Conservation (phyloP, 163 green algal species). For the Smithsoniella earleae region DNA sequence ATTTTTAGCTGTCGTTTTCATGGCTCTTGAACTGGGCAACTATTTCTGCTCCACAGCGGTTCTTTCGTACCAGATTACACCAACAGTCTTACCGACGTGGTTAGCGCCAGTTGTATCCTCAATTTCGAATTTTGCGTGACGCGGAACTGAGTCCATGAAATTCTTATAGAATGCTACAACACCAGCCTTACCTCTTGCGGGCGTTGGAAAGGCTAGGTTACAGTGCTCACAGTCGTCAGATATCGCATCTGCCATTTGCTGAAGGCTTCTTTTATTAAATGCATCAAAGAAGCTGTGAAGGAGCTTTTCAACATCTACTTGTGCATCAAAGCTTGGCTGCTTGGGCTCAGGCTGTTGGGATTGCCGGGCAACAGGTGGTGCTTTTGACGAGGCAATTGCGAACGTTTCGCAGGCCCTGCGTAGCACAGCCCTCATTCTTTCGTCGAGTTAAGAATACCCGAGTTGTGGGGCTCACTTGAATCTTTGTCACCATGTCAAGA, state of each 20-base stretch:
- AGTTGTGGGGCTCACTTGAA: too few relatives aligned
- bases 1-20: background rate
- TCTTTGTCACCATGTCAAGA: too few relatives aligned
- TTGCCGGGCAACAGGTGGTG: too few relatives aligned
- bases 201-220: conserved; percentile 7
- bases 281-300: conserved; percentile 25
- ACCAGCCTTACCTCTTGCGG: background rate
- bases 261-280: background rate
- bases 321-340: too few relatives aligned
- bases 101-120: conserved; percentile 8
- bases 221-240: conserved; percentile 16
- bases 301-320: too few relatives aligned
- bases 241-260: background rate
- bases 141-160: background rate
- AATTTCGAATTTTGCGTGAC: background rate
- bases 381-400: too few relatives aligned
- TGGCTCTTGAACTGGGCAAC: background rate
- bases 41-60: background rate
- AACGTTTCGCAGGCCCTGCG: too few relatives aligned
- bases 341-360: too few relatives aligned
- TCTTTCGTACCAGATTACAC: conserved; percentile 11
- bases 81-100: background rate
- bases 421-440: too few relatives aligned
- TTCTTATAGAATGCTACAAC: conserved; percentile 24
- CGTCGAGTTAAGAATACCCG: too few relatives aligned